Base-by-base conservation (phyloP, 495 filamentous ascomycete species). In the Annulohypoxylon moriforme region DNA sequence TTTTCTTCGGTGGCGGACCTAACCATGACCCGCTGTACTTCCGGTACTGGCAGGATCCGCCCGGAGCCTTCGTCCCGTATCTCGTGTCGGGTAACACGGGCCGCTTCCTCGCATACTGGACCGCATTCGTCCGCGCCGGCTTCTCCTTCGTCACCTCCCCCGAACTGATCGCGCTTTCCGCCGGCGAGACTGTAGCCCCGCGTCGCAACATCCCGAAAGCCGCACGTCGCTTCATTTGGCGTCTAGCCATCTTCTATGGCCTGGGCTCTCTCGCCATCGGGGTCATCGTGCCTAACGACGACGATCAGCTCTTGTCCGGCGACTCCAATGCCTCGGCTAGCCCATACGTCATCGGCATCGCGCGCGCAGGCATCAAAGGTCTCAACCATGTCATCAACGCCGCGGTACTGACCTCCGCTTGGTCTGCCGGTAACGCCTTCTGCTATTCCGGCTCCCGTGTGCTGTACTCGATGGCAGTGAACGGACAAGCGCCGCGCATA, bases 371-470 rank as follows among this genome's bases (percentile, higher is more conserved):
- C 27, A 85, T 85, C 68, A 56, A 65, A 4, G 82, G 78, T 1
- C 76, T 85, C 0, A 80, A 84, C 68, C 82, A 85, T 62, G 76
- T 81, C 49, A 84, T 85, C 77, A 85, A 84, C 62, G 82, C 75
- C 18, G 82, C 82, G 7, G 79, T 85, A 29, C 68, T 85, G 47
- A 89, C 83, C 0, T 84, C 82, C 16, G 82, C 83, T 7, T 85
- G 82, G 82, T 84, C 82, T 6, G 83, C 83, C 29, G 92, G 88
- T 53, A 96, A 96, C 74, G 89, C 91, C 1, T 93, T 92, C 83
- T 83, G 94, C 60, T 95, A 93, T 81, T 93, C 90, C 33, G 92
- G 90, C n/a, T 91, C 89, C 0, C 88, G 93, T n/a, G 90, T 90
- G 60, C 84, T 95, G 6, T 91, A 92, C 73, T 89, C 89, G 18